A percentile compares a stretch with the other conserved stretches of the same genome.
These are phyloP conservation scores for Kregervanrija fluxuum DNA, from an alignment of 805 yeast genomes.

Conservation along the genomic window DNA sequence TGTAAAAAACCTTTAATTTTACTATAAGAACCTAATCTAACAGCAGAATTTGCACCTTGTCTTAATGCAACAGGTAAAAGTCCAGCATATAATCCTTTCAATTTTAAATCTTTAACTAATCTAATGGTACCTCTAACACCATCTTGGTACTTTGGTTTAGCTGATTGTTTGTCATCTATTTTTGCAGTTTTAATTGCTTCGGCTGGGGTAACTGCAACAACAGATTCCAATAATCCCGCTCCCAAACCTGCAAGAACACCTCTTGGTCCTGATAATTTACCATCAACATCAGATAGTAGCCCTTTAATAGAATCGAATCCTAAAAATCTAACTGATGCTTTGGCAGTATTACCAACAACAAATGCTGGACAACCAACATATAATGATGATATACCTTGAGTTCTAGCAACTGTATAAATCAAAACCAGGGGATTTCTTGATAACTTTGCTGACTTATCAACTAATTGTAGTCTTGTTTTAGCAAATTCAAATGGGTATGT, in stretches of 20 bases:
- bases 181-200: constrained; percentile 94
- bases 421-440: constrained; percentile 81
- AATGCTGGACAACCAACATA: constrained; percentile 97
- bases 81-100: constrained; percentile 82
- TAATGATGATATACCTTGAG: constrained; percentile 71
- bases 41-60: constrained; percentile 95
- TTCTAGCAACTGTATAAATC: constrained; percentile 64
- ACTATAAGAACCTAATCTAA: constrained; percentile 87
- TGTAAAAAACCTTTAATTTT: constrained; percentile 76
- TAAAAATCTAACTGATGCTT: constrained; percentile 90
- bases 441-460: constrained; percentile 52
- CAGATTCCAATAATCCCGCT: constrained; percentile 89
- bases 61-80: constrained; percentile 88
- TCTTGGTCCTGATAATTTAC: constrained; percentile 80
- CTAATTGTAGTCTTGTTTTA: constrained; percentile 83
- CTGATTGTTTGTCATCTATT: constrained; percentile 83
- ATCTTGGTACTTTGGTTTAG: constrained; percentile 68
- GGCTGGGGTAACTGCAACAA: constrained; percentile 92
- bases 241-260: constrained; percentile 97
- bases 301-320: constrained; percentile 87
- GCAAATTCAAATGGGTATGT: constrained; percentile 98
- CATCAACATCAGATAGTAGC: constrained; percentile 70
- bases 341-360: constrained; percentile 91
- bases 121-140: constrained; percentile 57
- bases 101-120: constrained; percentile 69